These are phyloP conservation scores for Coniophora puteana DNA, from an alignment of 1,284 basidiomycete species.

Conservation along the genomic window DNA sequence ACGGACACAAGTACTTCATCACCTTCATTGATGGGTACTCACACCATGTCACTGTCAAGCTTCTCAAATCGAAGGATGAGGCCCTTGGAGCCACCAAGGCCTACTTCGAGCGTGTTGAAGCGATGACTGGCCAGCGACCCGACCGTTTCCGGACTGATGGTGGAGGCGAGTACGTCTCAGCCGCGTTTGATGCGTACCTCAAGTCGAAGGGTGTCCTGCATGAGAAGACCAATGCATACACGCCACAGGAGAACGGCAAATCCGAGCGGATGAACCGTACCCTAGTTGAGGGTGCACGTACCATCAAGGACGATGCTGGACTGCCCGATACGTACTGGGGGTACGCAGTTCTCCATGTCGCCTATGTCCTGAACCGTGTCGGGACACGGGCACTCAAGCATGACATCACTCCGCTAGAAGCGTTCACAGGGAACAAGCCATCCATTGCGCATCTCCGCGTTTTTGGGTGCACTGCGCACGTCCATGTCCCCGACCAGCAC, in stretches of 20 bases:
- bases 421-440: slow-evolving; percentile 5
- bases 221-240: slow-evolving; percentile 9
- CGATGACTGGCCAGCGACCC: not conserved
- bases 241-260: slow-evolving; percentile 7
- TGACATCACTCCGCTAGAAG: not conserved
- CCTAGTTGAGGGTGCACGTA: slow-evolving; percentile 14
- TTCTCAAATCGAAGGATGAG: slow-evolving; percentile 9
- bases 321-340: slow-evolving; percentile 24
- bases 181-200: slow-evolving; percentile 13
- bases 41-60: slow-evolving; percentile 12
- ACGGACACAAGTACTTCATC: slow-evolving; percentile 7
- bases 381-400: slow-evolving; percentile 2
- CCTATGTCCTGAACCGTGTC: slow-evolving; percentile 24
- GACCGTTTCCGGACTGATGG: slow-evolving; percentile 13
- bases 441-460: not conserved
- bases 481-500: not conserved
- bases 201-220: slow-evolving; percentile 8
- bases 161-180: slow-evolving; percentile 15
- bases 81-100: not conserved
- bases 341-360: slow-evolving; percentile 16
- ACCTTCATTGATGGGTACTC: slow-evolving; percentile 9
- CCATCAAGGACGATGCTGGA: slow-evolving; percentile 18
- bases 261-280: slow-evolving; percentile 11
- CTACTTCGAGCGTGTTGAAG: slow-evolving; percentile 3
- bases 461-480: not conserved